These are phyloP conservation scores for Tylopilus vinaceipallidus DNA, from an alignment of 768 basidiomycete genomes.

Conservation along the genomic window DNA sequence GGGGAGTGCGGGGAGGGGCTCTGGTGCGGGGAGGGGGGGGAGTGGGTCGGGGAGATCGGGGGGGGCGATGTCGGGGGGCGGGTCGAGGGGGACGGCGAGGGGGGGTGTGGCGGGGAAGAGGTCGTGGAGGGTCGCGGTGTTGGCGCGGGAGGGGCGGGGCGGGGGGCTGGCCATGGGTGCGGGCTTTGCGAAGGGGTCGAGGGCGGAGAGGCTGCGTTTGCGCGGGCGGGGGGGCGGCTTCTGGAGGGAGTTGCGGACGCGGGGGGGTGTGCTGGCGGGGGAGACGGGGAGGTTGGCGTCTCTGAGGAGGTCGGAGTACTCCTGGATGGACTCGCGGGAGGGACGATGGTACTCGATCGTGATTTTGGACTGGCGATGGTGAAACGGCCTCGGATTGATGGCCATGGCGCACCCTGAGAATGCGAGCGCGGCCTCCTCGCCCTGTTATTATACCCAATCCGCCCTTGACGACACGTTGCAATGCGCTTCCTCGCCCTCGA, in stretches of 20 bases:
- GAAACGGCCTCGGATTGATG: constrained; percentile 46
- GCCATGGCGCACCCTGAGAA: neutral
- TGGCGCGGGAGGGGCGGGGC: constrained; percentile 78
- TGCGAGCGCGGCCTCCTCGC: no score
- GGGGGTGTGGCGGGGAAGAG: constrained; percentile 50
- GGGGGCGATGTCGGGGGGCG: constrained; percentile 21
- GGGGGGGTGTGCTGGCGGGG: constrained; percentile 47
- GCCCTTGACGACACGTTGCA: no score
- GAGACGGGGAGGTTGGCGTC: constrained; percentile 47
- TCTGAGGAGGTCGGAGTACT: constrained; percentile 70
- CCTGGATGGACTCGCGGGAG: constrained; percentile 71
- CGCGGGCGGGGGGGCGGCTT: constrained; percentile 55
- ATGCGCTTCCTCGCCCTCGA: constrained; percentile 1
- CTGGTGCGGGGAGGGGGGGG: constrained; percentile 32
- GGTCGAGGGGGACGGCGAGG: constrained; percentile 39
- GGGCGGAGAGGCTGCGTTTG: constrained; percentile 51
- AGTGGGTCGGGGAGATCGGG: constrained; percentile 24
- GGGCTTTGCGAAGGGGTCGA: constrained; percentile 57
- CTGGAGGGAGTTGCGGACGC: constrained; percentile 57
- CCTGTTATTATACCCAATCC: no score
- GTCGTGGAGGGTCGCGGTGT: constrained; percentile 80
- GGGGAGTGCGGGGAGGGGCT: constrained; percentile 45
- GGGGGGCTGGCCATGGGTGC: constrained; percentile 50
- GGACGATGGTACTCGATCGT: constrained; percentile 78
- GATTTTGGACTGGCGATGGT: constrained; percentile 54